A percentile compares a stretch with the other conserved stretches of the same genome.
These are phyloP conservation scores for Plasmodium falciparum DNA, from an alignment of 169 alveolate species.

Conservation along the genomic window DNA sequence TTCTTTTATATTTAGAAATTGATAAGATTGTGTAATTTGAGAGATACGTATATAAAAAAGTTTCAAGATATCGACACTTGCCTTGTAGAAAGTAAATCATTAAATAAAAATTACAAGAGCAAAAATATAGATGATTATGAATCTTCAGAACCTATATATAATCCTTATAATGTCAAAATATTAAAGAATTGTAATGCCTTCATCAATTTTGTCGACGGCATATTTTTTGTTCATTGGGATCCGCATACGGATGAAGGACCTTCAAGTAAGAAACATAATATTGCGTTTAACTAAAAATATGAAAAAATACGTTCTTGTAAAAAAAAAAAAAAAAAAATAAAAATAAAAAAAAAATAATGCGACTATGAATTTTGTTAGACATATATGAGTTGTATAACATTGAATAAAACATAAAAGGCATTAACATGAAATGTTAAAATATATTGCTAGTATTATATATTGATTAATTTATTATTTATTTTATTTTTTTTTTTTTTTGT, in stretches of 20 bases:
- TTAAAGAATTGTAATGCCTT: conserved; percentile 66
- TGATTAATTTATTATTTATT: too few species aligned
- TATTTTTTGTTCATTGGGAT: conserved; percentile 69
- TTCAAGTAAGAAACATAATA: conserved; percentile 8
- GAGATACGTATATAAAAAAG: conserved; percentile 33
- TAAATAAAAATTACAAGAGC: not conserved
- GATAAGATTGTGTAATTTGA: conserved; percentile 24
- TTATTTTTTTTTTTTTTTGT: not conserved
- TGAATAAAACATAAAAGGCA: too few species aligned
- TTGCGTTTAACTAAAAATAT: not conserved
- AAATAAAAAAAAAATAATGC: too few species aligned
- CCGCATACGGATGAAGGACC: conserved; percentile 40
- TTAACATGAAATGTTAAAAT: too few species aligned
- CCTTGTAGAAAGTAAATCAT: not conserved
- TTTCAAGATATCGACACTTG: conserved; percentile 46
- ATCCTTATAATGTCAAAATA: conserved; percentile 43
- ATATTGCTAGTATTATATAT: too few species aligned
- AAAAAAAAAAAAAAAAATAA: too few species aligned
- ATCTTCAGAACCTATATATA: conserved; percentile 44
- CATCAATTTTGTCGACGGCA: conserved; percentile 56
- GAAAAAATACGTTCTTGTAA: not conserved
- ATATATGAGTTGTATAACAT: too few species aligned
- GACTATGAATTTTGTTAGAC: too few species aligned
- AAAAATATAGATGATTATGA: conserved; percentile 5
- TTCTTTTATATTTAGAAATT: conserved; percentile 9